Conservation (phyloP, 352 stramenopile species). For the Plasmopara muralis region DNA sequence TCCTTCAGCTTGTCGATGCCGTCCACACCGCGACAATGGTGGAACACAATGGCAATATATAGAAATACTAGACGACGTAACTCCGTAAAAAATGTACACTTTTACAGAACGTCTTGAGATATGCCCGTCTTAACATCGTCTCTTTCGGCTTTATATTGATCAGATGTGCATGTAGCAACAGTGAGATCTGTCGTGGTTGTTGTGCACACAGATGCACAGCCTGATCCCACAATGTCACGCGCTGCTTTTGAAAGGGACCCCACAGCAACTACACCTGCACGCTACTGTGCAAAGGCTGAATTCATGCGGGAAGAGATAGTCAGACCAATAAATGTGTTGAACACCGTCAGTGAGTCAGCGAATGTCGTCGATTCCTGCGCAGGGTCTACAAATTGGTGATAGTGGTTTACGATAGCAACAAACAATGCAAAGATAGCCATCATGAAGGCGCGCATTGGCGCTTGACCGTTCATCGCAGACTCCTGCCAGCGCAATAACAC, state of each 20-base stretch:
- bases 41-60: constrained; percentile 81
- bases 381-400: constrained; percentile 55
- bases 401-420: constrained; percentile 43
- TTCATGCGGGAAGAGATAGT: constrained; percentile 79
- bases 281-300: constrained; percentile 75
- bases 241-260: constrained; percentile 54
- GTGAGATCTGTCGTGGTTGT: constrained; percentile 25
- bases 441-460: constrained; percentile 47
- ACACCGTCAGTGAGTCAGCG: constrained; percentile 75
- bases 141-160: constrained; percentile 3
- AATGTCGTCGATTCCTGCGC: constrained; percentile 67
- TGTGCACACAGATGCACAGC: constrained; percentile 56
- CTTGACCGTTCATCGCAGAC: constrained; percentile 66
- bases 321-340: constrained; percentile 80
- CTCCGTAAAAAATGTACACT: constrained; percentile 74
- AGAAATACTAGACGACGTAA: constrained; percentile 70
- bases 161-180: neutral
- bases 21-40: constrained; percentile 62
- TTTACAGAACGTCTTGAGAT: constrained; percentile 50
- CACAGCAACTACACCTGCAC: constrained; percentile 56
- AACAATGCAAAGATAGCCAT: constrained; percentile 59
- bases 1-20: constrained; percentile 62
- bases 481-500: constrained; percentile 67
- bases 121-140: constrained; percentile 26
- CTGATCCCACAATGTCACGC: constrained; percentile 61